Base-by-base conservation (phyloP, 805 yeast genomes). In the Vanderwaltozyma verrucispora region DNA sequence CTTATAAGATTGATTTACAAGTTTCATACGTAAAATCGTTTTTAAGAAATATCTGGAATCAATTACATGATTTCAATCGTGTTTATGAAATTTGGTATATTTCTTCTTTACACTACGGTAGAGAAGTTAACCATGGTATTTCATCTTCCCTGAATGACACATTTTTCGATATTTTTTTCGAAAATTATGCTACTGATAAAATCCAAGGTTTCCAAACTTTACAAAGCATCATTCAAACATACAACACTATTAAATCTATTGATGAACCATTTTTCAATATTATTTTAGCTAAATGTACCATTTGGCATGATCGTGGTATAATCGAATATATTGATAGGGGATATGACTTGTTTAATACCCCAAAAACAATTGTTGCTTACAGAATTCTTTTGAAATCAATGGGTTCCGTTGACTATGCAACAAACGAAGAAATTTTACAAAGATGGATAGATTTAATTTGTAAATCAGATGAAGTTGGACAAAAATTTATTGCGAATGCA, bases 211-310 rank as follows among this genome's bases (percentile, higher is more conserved):
- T 76, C 46, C 48, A 50, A 30, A 65, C 68, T 46, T 68, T 84
- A 44, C 71, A 72, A 49, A 63, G 68, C 26, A 52, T 79, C 29
- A 71, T 80, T 35, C 53, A 65, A 7, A 59, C 63, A 24, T 79
- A 79, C 53, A 65, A 73, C 35, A 63, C 64, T 29, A 61, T 72
- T 42, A 73, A 72, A 50, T 63, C 70, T 12, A 65, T 78, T 36
- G 88, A 81, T 56, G 87, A 81, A 57, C 77, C 83, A 11, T 80
- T 84, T 52, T 69, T 83, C 56, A 83, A 83, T 53, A 80, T 81
- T 26, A 65, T 81, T 33, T 65, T 82, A 38, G 69, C 80, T 30
- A 75, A 75, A 28, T 68, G 72, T 42, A 70, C 72, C 20, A 57
- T 63, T 41, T 82, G 92, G 89, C 66, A 68, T 33, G 77, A 76